Base-by-base conservation (phyloP, 2,329 filamentous ascomycete species). In the Alternaria dauci region DNA sequence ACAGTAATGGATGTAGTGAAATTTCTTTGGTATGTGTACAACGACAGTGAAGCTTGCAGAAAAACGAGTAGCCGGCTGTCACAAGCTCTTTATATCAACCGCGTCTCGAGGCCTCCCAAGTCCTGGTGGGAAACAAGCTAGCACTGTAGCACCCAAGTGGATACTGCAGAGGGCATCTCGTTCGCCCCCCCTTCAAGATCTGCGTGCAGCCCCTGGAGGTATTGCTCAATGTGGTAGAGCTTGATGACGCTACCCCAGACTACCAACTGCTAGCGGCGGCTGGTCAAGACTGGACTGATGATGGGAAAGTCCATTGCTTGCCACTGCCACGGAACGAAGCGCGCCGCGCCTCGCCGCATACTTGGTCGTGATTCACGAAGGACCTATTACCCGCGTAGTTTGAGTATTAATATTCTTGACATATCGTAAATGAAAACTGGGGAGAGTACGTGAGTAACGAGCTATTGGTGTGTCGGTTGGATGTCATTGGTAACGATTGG, bases 61-160 rank as follows among this genome's bases (percentile, higher is more conserved):
- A 46, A 34, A 23, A 8, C 36, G 28, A 57, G 56, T 30, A 32
- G n/a, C 47, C 41, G 56, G 59, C 53, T 61, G 8, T 9, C 52
- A 48, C 14, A 56, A 63, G 32, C 57, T 54, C 63, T 71, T 71
- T 71, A 71, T 71, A 71, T 57, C 32, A 36, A 47, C 32, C 46
- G 48, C 42, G 32, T 28, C 46, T 36, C 55, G 56, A 61, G 61
- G 63, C 54, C 62, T 53, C 42, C 53, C 47, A 41, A 32, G 30
- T 42, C 48, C 52, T 47, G 55, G 52, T 59, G 61, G 55, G 56
- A 63, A 57, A 58, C 43, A 44, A 44, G 61, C 50, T 64, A 58
- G 67, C 65, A 61, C 60, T 30, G 46, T 64, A 59, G 67, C 66
- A 61, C 57, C 44, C 53, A 46, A 43, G 50, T 52, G 28, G 54